Conservation (phyloP, 345 rosid species). For the Corchorus capsularis region DNA sequence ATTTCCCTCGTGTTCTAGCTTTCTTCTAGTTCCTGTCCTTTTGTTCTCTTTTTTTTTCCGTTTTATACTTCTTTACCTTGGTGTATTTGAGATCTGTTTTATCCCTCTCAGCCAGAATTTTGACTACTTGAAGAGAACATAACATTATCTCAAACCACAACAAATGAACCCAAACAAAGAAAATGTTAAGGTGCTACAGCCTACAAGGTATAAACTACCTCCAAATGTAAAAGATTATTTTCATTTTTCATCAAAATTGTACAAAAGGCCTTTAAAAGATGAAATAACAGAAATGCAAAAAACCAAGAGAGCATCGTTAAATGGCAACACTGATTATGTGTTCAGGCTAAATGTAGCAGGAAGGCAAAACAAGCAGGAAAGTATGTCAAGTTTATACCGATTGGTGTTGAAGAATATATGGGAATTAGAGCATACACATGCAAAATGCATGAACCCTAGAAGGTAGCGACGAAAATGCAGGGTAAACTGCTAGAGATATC, state of each 20-base stretch:
- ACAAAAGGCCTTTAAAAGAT: background rate
- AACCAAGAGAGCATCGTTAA: background rate
- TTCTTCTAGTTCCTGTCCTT: conserved; percentile 5
- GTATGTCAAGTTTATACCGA: background rate
- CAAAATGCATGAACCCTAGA: background rate
- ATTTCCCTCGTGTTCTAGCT: background rate
- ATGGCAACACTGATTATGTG: background rate
- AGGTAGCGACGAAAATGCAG: background rate
- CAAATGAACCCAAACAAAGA: background rate
- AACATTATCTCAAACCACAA: background rate
- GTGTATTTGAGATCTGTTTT: background rate
- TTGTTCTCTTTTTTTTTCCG: background rate
- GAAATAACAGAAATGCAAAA: background rate
- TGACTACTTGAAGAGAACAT: background rate
- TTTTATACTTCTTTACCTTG: background rate
- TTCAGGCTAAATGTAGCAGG: background rate
- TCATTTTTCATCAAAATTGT: background rate
- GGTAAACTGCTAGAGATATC: background rate
- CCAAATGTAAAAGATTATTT: background rate
- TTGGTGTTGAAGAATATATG: background rate
- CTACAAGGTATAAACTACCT: too few species aligned
- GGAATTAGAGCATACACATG: background rate
- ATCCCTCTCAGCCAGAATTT: background rate
- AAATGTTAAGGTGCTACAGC: background rate
- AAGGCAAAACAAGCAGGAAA: background rate